Evolutionary conservation across 805 yeast species (phyloP).

Genomic region (Wickerhamiella cacticola): DNA sequence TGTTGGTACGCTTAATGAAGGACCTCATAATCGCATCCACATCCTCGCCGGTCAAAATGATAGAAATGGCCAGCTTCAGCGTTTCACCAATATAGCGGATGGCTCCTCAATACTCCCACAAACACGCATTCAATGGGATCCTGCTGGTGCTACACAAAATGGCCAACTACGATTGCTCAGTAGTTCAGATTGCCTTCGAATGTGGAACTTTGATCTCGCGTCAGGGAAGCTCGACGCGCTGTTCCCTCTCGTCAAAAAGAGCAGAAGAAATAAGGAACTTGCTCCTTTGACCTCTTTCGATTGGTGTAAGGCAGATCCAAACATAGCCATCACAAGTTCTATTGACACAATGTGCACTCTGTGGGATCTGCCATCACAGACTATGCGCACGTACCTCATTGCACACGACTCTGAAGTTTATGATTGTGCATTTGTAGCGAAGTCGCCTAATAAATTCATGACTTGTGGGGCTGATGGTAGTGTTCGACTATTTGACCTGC

Average conservation of each 20-base stretch:
- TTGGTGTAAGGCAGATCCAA: slow-evolving; percentile 70
- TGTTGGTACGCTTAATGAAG: slow-evolving; percentile 71
- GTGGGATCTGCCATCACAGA: slow-evolving; percentile 68
- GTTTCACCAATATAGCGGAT: slow-evolving; percentile 35
- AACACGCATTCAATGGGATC: slow-evolving; percentile 67
- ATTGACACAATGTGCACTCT: slow-evolving; percentile 95
- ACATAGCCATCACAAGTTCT: slow-evolving; percentile 65
- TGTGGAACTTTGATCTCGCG: slow-evolving; percentile 42
- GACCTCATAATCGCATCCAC: slow-evolving; percentile 48
- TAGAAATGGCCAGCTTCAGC: slow-evolving; percentile 7
- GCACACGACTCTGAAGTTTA: slow-evolving; percentile 94
- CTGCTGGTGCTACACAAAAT: slow-evolving; percentile 30
- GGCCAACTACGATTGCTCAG: slow-evolving; percentile 41
- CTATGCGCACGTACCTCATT: slow-evolving; percentile 82
- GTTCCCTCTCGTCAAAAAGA: slow-evolving; percentile 32
- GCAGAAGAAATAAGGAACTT: slow-evolving; percentile 33
- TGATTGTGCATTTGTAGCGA: slow-evolving; percentile 75
- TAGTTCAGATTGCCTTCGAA: slow-evolving; percentile 56
- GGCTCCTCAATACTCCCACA: slow-evolving; percentile 51
- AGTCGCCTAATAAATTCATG: slow-evolving; percentile 66
- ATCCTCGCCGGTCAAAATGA: slow-evolving; percentile 21
- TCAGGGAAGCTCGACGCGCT: slow-evolving; percentile 31
- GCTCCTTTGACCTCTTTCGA: slow-evolving; percentile 93
- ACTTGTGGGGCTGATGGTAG: slow-evolving; percentile 95
- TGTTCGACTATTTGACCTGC: slow-evolving; percentile 78